Base-by-base conservation (phyloP, 2,329 filamentous ascomycete genomes). In the Talaromyces marneffei region DNA sequence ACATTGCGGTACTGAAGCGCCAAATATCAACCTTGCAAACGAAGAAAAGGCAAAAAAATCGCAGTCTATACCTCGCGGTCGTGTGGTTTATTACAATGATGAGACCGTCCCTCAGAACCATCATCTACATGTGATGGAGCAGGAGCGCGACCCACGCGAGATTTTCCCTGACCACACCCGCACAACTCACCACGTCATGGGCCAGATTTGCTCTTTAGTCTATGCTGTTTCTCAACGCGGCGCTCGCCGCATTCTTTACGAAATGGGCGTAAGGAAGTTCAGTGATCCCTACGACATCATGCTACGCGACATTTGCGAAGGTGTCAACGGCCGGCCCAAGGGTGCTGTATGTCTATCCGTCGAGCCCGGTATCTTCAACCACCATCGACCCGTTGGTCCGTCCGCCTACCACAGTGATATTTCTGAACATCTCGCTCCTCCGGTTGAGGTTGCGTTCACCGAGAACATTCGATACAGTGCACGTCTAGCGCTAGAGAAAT, bases 271-370 rank as follows among this genome's bases (percentile, higher is more conserved):
- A 58, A 68, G 63, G 59, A 69, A 64, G 37, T 65, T 66, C 56
- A 68, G 62, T 61, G 69, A 62, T 58, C 68, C 73, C 2, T 68
- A 75, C 40, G 82, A 84, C 63, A 70, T 80, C 31, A 73, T 79
- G 64, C 65, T 83, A 54, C 68, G 78, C 10, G 76, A 78, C 56
- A 79, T 79, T 69, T 83, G 81, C 65, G 77, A 79, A 25, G 77
- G 77, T 0, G 50, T 61, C 27, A 65, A 70, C 5, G 65, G 72
- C 7, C 71, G 71, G 0, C 70, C 55, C 25, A 60, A 61, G 35
- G 59, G 57, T n/a, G 61, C 61, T 12, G 62, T 60, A 3, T 66
- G 65, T 48, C 59, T 66, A 25, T 64, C 65, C 27, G 65, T 66
- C 37, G 63, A 66, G 40, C 65, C 65, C 12, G 63, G 64, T 35